Conservation (phyloP, 345 rosid genomes). For the Melastoma malabathricum region DNA sequence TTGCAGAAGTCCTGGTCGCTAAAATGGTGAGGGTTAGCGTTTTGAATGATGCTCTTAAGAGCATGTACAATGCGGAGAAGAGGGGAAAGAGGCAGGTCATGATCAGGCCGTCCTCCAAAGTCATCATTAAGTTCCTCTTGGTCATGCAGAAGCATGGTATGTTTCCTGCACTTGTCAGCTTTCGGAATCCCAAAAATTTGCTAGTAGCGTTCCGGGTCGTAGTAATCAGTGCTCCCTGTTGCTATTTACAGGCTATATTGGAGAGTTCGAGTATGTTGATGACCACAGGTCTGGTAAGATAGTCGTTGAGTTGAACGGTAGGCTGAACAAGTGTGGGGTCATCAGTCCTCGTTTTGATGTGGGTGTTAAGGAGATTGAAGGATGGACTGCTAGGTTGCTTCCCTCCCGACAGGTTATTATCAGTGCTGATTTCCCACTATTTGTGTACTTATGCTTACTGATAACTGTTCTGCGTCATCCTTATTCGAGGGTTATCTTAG, state of each 20-base stretch:
- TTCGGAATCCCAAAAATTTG: too few species aligned
- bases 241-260: constrained; percentile 22
- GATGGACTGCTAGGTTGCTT: constrained; percentile 42
- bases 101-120: constrained; percentile 44
- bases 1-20: background rate
- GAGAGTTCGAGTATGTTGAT: constrained; percentile 39
- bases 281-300: constrained; percentile 40
- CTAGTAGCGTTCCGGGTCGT: background rate
- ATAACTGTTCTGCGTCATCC: too few species aligned
- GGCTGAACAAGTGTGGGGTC: constrained; percentile 41
- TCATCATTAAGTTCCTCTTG: constrained; percentile 38
- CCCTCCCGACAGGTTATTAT: constrained; percentile 38
- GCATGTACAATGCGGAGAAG: constrained; percentile 45
- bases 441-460: too few species aligned
- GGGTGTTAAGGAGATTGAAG: constrained; percentile 35
- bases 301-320: constrained; percentile 35
- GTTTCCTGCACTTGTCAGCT: background rate
- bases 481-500: too few species aligned
- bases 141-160: constrained; percentile 48
- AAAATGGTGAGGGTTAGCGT: constrained; percentile 43
- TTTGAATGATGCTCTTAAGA: constrained; percentile 43
- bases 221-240: background rate
- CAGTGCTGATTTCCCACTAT: background rate
- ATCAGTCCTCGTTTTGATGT: constrained; percentile 43
- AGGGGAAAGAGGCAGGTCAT: constrained; percentile 39